Conservation (phyloP, 2,329 filamentous ascomycete genomes). For the Colletotrichum sp. region DNA sequence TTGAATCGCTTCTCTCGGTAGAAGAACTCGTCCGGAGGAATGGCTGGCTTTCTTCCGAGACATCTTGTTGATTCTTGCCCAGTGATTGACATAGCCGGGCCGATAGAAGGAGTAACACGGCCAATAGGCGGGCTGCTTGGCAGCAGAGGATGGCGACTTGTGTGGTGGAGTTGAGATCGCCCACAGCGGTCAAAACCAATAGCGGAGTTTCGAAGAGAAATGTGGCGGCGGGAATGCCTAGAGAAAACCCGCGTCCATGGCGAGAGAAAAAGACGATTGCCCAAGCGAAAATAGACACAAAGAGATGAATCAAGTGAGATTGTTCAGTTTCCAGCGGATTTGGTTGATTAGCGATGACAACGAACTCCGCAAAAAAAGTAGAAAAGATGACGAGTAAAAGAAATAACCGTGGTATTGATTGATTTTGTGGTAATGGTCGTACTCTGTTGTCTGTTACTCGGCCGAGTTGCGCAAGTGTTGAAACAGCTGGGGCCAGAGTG, state of each 20-base stretch:
- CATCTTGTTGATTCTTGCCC: background rate
- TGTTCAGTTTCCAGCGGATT: background rate
- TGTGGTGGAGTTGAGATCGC: too few relatives aligned
- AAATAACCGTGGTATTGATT: background rate
- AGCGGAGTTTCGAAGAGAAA: background rate
- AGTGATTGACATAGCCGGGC: background rate
- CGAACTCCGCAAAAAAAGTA: background rate
- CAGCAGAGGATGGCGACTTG: background rate
- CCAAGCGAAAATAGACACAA: background rate
- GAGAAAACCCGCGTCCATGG: background rate
- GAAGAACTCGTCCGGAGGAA: background rate
- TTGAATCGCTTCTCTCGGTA: background rate
- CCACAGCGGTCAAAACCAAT: background rate
- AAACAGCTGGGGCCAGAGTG: background rate
- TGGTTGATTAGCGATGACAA: background rate
- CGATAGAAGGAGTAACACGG: background rate
- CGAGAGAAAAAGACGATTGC: background rate
- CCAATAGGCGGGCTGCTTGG: background rate
- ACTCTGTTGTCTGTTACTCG: background rate
- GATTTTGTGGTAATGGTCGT: background rate
- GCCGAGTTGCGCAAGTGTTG: background rate
- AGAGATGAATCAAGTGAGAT: background rate
- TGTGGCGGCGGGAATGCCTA: background rate
- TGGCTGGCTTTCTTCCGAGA: background rate
- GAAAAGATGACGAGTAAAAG: background rate